phyloP scores from a whole-genome alignment of 2,329 filamentous ascomycete genomes.

The Trichoderma breve region DNA sequence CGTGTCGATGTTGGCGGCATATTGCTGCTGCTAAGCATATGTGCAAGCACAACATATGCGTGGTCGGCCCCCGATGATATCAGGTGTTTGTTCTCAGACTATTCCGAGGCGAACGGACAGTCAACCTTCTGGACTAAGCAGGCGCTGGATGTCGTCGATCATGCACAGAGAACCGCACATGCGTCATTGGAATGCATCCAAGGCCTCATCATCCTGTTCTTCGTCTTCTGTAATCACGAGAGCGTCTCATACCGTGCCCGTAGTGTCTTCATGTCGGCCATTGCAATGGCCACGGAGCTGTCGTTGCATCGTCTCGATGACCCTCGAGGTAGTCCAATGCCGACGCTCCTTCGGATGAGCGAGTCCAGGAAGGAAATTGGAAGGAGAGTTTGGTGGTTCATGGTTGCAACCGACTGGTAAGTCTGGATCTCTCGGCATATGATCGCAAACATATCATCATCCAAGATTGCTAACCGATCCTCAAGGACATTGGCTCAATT shows the following conservation, averaged over 20 bases:
- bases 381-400: conserved; percentile 45
- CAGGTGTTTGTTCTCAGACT: conserved; percentile 29
- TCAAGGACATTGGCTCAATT: conserved; percentile 39
- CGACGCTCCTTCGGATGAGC: conserved; percentile 25
- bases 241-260: conserved; percentile 36
- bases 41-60: conserved; percentile 32
- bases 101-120: conserved; percentile 31
- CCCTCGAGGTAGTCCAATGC: conserved; percentile 24
- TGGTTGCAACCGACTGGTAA: conserved; percentile 42
- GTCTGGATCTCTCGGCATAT: neutral
- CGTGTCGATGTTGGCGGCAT: conserved; percentile 28
- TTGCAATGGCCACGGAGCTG: conserved; percentile 35
- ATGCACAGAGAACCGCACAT: conserved; percentile 31
- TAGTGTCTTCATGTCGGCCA: conserved; percentile 30
- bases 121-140: conserved; percentile 35
- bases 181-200: conserved; percentile 38
- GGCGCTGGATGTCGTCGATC: conserved; percentile 37
- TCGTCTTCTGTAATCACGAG: conserved; percentile 40
- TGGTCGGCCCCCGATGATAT: conserved; percentile 33
- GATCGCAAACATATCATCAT: neutral
- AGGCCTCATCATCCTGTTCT: conserved; percentile 38
- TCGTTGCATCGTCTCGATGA: conserved; percentile 41
- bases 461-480: neutral
- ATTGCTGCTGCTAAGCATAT: conserved; percentile 32
- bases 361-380: conserved; percentile 37